phyloP scores from a whole-genome alignment of 441 rosid genomes.

The Manihot esculenta region DNA sequence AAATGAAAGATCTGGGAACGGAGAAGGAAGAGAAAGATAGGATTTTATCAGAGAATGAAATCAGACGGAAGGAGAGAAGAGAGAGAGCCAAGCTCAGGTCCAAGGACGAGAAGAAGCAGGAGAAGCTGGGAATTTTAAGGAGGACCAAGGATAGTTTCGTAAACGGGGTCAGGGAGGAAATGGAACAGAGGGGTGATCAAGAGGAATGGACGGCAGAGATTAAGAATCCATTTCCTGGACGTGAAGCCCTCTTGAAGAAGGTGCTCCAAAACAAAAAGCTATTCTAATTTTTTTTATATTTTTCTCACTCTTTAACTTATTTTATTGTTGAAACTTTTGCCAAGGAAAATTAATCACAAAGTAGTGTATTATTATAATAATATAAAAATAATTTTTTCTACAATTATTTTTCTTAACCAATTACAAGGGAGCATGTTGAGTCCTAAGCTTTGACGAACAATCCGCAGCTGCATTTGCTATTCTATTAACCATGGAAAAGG shows the following conservation, averaged over 20 bases:
- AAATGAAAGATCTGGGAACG: constrained; percentile 19
- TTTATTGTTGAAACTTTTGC: too few species aligned
- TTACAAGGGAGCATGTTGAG: too few species aligned
- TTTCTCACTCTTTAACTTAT: background rate
- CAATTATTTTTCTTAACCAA: too few species aligned
- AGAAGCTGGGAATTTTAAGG: constrained; percentile 15
- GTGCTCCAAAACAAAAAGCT: constrained; percentile 32
- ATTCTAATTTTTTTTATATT: constrained; percentile 11
- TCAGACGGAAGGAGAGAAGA: constrained; percentile 39
- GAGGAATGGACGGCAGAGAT: constrained; percentile 28
- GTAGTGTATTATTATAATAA: too few species aligned
- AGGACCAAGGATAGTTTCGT: constrained; percentile 27
- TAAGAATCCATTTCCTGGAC: constrained; percentile 64
- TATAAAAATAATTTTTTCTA: too few species aligned
- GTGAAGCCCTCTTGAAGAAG: constrained; percentile 53
- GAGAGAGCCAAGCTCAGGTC: constrained; percentile 35
- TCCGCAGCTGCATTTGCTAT: too few species aligned
- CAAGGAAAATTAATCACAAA: too few species aligned
- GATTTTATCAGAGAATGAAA: constrained; percentile 18
- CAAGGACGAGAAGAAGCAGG: constrained; percentile 30
- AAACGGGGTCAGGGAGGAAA: background rate
- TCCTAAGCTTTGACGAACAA: too few species aligned
- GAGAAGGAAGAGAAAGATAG: constrained; percentile 16
- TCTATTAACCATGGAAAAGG: too few species aligned
- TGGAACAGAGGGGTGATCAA: background rate